Evolutionary conservation across 345 rosid genomes (phyloP).

Genomic region (Eucalyptus virginea): DNA sequence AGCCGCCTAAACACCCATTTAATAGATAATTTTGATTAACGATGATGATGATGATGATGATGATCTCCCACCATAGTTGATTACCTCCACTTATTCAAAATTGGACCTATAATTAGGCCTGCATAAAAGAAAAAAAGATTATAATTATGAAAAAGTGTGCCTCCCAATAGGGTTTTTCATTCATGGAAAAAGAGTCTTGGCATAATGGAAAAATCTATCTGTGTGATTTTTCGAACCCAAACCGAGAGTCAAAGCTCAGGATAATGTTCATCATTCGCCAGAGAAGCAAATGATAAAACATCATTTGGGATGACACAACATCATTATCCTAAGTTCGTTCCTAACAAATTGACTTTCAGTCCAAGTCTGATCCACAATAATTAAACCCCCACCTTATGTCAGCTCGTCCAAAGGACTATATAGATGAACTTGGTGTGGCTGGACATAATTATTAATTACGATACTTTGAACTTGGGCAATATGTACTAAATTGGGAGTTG

Average conservation of each 20-base stretch:
- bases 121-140: neutral
- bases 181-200: neutral
- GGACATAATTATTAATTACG: neutral
- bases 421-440: neutral
- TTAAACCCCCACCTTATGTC: neutral
- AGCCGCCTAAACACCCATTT: neutral
- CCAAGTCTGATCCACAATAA: neutral
- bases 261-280: neutral
- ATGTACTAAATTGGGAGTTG: neutral
- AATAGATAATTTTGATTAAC: neutral
- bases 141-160: neutral
- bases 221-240: neutral
- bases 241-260: neutral
- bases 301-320: neutral
- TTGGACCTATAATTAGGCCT: neutral
- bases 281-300: neutral
- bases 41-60: neutral
- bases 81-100: neutral
- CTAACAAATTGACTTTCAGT: neutral
- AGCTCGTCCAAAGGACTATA: neutral
- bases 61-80: neutral
- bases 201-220: neutral
- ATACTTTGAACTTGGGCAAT: neutral
- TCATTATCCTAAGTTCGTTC: neutral
- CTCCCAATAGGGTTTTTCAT: neutral